Conservation (phyloP, 2,329 filamentous ascomycete genomes). For the Penicillium sp. region DNA sequence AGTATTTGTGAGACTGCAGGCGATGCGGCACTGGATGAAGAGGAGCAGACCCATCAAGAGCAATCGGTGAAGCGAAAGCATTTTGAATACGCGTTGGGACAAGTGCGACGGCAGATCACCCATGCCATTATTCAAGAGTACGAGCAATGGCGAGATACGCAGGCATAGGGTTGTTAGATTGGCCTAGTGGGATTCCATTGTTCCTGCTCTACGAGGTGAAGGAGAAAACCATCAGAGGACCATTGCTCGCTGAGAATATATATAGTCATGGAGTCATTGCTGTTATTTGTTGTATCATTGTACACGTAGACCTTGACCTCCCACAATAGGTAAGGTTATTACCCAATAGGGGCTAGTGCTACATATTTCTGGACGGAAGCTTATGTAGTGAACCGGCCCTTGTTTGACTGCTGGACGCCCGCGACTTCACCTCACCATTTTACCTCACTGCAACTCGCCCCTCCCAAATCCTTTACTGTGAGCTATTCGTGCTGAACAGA, state of each 20-base stretch:
- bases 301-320: background rate
- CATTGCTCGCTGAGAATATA: no score
- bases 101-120: constrained; percentile 59
- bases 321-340: constrained; percentile 15
- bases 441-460: no score
- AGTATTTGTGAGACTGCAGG: constrained; percentile 55
- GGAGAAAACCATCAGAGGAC: no score
- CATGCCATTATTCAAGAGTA: constrained; percentile 58
- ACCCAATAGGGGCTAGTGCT: constrained; percentile 17
- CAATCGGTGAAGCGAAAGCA: constrained; percentile 42
- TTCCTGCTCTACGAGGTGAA: no score
- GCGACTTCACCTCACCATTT: background rate
- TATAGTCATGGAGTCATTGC: background rate
- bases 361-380: no score
- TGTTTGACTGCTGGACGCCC: no score
- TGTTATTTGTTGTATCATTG: background rate
- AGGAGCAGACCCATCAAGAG: constrained; percentile 43
- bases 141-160: constrained; percentile 51
- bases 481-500: no score
- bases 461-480: no score
- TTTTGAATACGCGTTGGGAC: constrained; percentile 44
- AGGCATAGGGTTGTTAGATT: constrained; percentile 10
- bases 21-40: constrained; percentile 53
- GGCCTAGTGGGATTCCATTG: no score
- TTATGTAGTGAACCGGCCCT: no score